These are phyloP conservation scores for Podaxis pistillaris DNA, from an alignment of 768 basidiomycete species.

Conservation along the genomic window DNA sequence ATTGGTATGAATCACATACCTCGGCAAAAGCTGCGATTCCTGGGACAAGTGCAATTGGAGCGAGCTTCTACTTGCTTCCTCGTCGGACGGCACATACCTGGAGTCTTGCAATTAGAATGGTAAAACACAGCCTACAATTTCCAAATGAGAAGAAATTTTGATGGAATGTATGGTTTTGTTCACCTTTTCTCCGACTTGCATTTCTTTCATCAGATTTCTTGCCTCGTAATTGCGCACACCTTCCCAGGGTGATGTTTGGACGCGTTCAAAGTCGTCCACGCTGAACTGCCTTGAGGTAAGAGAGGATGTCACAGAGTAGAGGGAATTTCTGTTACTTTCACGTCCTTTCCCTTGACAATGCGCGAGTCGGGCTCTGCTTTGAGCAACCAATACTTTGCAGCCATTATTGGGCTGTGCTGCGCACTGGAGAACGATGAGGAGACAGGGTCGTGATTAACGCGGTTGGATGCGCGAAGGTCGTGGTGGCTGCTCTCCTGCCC, in stretches of 20 bases:
- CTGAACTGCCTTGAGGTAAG: constrained; percentile 55
- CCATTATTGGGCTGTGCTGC: background rate
- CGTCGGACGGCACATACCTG: constrained; percentile 45
- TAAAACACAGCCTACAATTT: constrained; percentile 71
- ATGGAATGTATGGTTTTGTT: constrained; percentile 10
- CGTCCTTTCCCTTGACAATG: constrained; percentile 82
- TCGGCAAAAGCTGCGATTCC: constrained; percentile 83
- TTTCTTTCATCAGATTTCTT: constrained; percentile 79
- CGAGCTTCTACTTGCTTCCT: background rate
- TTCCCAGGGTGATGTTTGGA: constrained; percentile 76
- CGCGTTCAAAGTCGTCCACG: constrained; percentile 79
- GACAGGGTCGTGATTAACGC: background rate
- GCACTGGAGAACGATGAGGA: background rate
- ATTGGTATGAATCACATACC: constrained; percentile 36
- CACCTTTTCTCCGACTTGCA: constrained; percentile 75
- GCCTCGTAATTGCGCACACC: constrained; percentile 87
- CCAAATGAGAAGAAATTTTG: background rate
- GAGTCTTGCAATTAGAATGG: constrained; percentile 83
- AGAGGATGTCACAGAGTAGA: background rate
- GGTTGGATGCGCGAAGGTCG: background rate
- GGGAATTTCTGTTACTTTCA: constrained; percentile 50
- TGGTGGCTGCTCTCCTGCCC: background rate
- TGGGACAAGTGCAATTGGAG: constrained; percentile 21
- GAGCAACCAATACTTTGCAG: constrained; percentile 61
- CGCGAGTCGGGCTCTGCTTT: constrained; percentile 88